A percentile compares a stretch with the other conserved stretches of the same genome.
Evolutionary conservation across 2,329 filamentous ascomycete genomes (phyloP).

Genomic region (Arthrobotrys pseudoclavata): DNA sequence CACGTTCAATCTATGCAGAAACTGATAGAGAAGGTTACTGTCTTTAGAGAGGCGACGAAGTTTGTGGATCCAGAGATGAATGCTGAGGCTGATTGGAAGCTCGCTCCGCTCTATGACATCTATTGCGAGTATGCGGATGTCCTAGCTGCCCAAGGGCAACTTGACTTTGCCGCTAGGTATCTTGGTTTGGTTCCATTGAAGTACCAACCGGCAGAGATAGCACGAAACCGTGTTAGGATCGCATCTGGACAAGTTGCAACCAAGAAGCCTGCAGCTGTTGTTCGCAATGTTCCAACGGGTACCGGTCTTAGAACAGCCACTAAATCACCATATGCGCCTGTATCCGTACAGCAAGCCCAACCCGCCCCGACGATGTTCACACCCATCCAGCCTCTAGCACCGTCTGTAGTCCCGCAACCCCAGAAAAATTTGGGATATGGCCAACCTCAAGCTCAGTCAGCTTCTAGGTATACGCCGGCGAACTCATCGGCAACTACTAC

Average conservation of each 20-base stretch:
- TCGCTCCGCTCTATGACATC: conserved; percentile 88
- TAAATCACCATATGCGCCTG: conserved; percentile 64
- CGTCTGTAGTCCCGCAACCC: not conserved
- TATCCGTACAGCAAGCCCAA: conserved; percentile 35
- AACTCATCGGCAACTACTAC: conserved; percentile 64
- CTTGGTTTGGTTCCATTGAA: conserved; percentile 84
- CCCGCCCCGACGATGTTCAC: conserved; percentile 57
- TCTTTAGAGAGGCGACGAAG: conserved; percentile 94
- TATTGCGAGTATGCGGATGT: conserved; percentile 98
- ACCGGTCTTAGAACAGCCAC: conserved; percentile 64
- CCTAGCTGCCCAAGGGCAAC: conserved; percentile 87
- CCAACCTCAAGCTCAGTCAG: conserved; percentile 23
- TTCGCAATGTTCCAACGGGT: conserved; percentile 29
- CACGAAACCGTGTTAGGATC: conserved; percentile 84
- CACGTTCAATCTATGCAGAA: conserved; percentile 89
- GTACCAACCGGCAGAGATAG: conserved; percentile 88
- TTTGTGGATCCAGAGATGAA: conserved; percentile 84
- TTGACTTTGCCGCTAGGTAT: conserved; percentile 89
- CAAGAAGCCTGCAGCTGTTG: conserved; percentile 63
- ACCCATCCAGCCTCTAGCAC: conserved; percentile 33
- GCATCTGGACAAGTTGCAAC: conserved; percentile 77
- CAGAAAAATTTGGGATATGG: conserved; percentile 20
- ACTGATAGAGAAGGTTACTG: conserved; percentile 97
- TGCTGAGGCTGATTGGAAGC: conserved; percentile 85
- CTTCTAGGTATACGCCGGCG: conserved; percentile 62